phyloP scores from a whole-genome alignment of 208 protist species.

The Wallacemonas sp. region DNA sequence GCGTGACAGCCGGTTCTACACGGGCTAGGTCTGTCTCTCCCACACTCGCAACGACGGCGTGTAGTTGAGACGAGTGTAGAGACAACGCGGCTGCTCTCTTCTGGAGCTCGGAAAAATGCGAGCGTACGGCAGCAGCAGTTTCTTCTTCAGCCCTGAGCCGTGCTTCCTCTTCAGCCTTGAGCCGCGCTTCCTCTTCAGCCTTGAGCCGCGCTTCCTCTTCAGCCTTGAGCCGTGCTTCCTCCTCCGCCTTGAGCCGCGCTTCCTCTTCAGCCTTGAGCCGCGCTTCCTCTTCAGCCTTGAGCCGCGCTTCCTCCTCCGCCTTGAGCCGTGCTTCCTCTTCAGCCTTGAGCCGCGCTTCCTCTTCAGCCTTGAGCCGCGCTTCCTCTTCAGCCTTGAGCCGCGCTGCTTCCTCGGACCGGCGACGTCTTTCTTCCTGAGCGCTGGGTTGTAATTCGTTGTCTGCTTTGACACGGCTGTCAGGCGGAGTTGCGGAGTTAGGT shows the following conservation, averaged over 20 bases:
- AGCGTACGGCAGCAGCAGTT: neutral
- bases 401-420: neutral
- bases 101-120: slow-evolving; percentile 20
- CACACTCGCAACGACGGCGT: neutral
- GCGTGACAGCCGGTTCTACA: neutral
- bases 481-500: neutral
- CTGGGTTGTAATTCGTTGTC: neutral
- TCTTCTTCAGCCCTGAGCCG: neutral
- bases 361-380: slow-evolving; percentile 11
- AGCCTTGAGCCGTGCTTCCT: neutral
- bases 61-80: neutral
- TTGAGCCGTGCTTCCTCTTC: neutral
- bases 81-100: neutral
- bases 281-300: slow-evolving; percentile 18
- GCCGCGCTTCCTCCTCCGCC: neutral
- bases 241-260: slow-evolving; percentile 8
- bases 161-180: slow-evolving; percentile 16
- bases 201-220: slow-evolving; percentile 10
- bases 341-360: slow-evolving; percentile 7
- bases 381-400: slow-evolving; percentile 5
- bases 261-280: too few relatives aligned
- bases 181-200: slow-evolving; percentile 13
- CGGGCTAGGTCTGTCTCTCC: neutral
- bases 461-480: neutral
- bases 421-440: neutral